A percentile compares a stretch with the other conserved stretches of the same genome.
These are phyloP conservation scores for Gaeumannomyces tritici DNA, from an alignment of 2,329 filamentous ascomycete species.

Conservation along the genomic window DNA sequence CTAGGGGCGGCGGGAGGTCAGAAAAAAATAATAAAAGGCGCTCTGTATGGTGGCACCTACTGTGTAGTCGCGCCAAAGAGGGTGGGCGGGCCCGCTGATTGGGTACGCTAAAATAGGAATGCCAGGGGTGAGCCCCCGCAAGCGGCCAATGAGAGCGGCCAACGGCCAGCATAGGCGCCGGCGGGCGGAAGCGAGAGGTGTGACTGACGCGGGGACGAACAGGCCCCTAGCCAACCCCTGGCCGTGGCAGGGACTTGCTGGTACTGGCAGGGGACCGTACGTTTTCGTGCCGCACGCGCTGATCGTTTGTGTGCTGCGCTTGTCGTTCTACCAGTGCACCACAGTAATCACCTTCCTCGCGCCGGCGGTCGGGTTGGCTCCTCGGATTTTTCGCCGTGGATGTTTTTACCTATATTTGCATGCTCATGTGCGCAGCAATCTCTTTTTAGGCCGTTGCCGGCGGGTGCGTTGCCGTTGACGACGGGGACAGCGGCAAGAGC, in stretches of 20 bases:
- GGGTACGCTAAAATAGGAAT: background rate
- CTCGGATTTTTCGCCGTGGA: background rate
- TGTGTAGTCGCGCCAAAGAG: background rate
- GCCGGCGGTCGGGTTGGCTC: background rate
- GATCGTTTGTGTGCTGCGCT: background rate
- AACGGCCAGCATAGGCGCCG: background rate
- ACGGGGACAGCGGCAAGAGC: background rate
- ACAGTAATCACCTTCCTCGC: too few relatives aligned
- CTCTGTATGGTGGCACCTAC: background rate
- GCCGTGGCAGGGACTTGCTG: too few relatives aligned
- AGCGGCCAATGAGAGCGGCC: background rate
- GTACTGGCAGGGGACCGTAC: background rate
- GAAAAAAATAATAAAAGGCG: background rate
- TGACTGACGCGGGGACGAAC: background rate
- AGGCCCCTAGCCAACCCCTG: background rate
- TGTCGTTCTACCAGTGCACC: background rate
- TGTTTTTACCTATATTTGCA: background rate
- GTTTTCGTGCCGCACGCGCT: background rate
- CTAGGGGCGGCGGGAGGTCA: background rate
- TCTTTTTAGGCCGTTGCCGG: background rate
- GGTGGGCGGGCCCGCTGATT: background rate
- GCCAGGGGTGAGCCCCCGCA: too few relatives aligned
- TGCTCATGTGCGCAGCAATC: too few relatives aligned
- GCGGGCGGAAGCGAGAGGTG: background rate
- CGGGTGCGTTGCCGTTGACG: too few relatives aligned